Evolutionary conservation across 257 asterid genomes (phyloP), one percentile per base, ranked within the genome.

Genomic region (Cynanchum wilfordii): DNA sequence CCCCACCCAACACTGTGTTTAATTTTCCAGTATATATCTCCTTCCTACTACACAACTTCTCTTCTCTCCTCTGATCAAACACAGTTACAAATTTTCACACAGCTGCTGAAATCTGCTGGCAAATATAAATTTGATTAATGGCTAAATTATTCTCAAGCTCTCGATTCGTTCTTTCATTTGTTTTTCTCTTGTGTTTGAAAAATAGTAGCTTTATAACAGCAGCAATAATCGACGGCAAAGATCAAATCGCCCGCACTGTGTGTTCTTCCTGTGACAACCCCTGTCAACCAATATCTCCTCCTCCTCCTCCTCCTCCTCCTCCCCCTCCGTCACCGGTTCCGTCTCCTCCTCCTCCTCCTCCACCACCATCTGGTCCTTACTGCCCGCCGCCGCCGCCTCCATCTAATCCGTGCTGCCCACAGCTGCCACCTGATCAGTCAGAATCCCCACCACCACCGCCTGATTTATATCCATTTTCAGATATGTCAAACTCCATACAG

Each of bases 191-290:
- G 10, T 27, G 74, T 75, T 13, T 79, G n/a, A 68, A 65, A 5
- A 9, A 71, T 7, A 56, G 19, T 25, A 11, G 91, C 9, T 58
- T 90, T 1, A 80, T 84, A 1, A 72, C 78, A 22, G 87, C 78
- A 22, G 87, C 96, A 65, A 45, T 86, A 75, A 33, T 40, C 45
- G 45, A 8, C 8, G 27, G 82, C 30, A 89, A 79, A 75, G 87
- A 85, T 73, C 90, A 87, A 71, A 71, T 83, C 0, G 33, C 88
- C 80, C 89, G 97, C 87, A 75, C 87, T 76, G 81, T 84, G 88
- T 92, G 96, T 83, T 78, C 90, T 7, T 70, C 88, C 20, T 88
- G 96, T 70, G 90, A 86, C 60, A 87, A 89, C 44, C 96, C 97
- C 4, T 87, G 97, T 27, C 96, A 88, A 36, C 95, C 97, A 12